phyloP scores from a whole-genome alignment of 2,329 filamentous ascomycete species.

The Aspergillus clavatus region DNA sequence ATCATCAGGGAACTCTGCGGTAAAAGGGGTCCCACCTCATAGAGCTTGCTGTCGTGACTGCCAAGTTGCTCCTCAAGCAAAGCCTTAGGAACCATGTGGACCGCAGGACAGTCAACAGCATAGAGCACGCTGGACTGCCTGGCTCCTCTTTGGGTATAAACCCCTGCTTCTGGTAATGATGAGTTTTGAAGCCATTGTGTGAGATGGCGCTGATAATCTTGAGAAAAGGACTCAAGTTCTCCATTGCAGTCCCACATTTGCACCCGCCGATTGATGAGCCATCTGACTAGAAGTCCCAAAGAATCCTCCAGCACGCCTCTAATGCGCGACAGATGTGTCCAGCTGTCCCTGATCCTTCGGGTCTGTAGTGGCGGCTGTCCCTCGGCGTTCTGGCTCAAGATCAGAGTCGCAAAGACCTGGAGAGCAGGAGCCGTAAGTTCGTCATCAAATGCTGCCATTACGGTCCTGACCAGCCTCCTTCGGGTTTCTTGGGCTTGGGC shows the following conservation, averaged over 20 bases:
- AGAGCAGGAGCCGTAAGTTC: slow-evolving; percentile 15
- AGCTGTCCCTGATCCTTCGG: slow-evolving; percentile 17
- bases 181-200: slow-evolving; percentile 28
- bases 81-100: slow-evolving; percentile 28
- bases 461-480: slow-evolving; percentile 17
- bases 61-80: slow-evolving; percentile 29
- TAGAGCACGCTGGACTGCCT: slow-evolving; percentile 18
- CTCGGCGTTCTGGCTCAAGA: slow-evolving; percentile 17
- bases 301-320: slow-evolving; percentile 15
- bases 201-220: slow-evolving; percentile 23
- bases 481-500: slow-evolving; percentile 14
- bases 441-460: slow-evolving; percentile 21
- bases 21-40: slow-evolving; percentile 21
- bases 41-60: slow-evolving; percentile 26
- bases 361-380: slow-evolving; percentile 16
- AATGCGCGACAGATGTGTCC: slow-evolving; percentile 13
- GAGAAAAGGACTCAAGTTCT: slow-evolving; percentile 20
- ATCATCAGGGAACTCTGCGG: not conserved
- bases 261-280: slow-evolving; percentile 25
- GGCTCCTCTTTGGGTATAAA: slow-evolving; percentile 1
- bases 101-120: slow-evolving; percentile 32
- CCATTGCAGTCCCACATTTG: slow-evolving; percentile 25
- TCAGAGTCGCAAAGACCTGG: slow-evolving; percentile 16
- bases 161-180: slow-evolving; percentile 6
- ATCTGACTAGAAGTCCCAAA: slow-evolving; percentile 17